Percentiles rank a stretch among this genome's conserved stretches.
These are phyloP conservation scores for Conticribra guillardii DNA, from an alignment of 108 stramenopile genomes.

Conservation along the genomic window DNA sequence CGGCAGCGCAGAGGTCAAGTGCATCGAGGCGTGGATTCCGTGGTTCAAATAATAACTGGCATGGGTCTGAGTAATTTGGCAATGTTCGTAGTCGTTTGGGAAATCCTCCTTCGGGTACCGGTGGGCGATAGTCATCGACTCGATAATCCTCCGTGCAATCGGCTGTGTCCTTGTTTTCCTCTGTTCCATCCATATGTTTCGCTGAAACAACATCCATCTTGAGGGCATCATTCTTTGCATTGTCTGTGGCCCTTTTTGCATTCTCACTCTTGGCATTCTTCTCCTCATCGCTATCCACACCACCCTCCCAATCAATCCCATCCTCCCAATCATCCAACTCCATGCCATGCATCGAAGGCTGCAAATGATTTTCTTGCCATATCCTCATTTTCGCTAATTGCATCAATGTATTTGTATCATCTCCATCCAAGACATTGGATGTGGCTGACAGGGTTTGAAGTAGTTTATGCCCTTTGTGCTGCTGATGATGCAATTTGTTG, in stretches of 20 bases:
- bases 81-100: constrained; percentile 25
- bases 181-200: no score
- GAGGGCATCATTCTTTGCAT: constrained; percentile 6
- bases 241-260: constrained; percentile 4
- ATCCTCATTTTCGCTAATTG: constrained; percentile 35
- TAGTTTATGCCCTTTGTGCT: background rate
- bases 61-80: constrained; percentile 28
- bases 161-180: background rate
- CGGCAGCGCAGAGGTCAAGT: constrained; percentile 57
- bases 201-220: no score
- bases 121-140: constrained; percentile 12
- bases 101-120: constrained; percentile 27
- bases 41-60: constrained; percentile 44
- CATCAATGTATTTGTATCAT: constrained; percentile 26
- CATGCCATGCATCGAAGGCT: constrained; percentile 70
- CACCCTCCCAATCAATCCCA: constrained; percentile 82
- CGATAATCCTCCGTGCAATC: constrained; percentile 7
- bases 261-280: constrained; percentile 11
- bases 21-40: constrained; percentile 84
- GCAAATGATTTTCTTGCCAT: constrained; percentile 44
- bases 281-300: constrained; percentile 28
- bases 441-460: background rate
- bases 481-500: constrained; percentile 1
- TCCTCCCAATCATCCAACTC: constrained; percentile 85
- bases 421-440: constrained; percentile 31